phyloP scores from a whole-genome alignment of 1,284 basidiomycete species.

The Chiua sp. region DNA sequence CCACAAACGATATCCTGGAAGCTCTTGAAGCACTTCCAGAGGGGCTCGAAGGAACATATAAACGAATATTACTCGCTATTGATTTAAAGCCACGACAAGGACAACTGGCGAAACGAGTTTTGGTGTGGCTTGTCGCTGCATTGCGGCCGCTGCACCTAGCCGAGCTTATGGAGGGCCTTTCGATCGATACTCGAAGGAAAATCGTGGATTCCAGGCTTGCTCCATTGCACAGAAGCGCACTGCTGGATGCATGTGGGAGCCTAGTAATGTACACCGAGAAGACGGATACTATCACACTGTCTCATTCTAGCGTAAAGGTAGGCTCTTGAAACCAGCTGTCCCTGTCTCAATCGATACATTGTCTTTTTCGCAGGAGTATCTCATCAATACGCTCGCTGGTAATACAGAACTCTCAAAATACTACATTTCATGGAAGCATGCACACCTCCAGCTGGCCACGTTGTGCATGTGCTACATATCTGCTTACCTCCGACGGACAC shows the following conservation, averaged over 20 bases:
- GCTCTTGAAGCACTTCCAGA: slow-evolving; percentile 2
- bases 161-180: slow-evolving; percentile 14
- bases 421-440: not conserved
- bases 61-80: slow-evolving; percentile 5
- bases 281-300: slow-evolving; percentile 6
- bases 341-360: not conserved
- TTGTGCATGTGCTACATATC: slow-evolving; percentile 9
- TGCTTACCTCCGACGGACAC: not conserved
- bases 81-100: not conserved
- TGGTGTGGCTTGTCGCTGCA: slow-evolving; percentile 14
- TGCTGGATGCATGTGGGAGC: slow-evolving; percentile 15
- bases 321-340: not conserved
- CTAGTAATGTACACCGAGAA: slow-evolving; percentile 4
- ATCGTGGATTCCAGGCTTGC: not conserved
- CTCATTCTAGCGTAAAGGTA: slow-evolving; percentile 9
- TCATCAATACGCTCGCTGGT: not conserved
- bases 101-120: not conserved
- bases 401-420: not conserved
- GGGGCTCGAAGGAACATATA: slow-evolving; percentile 9
- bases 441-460: not conserved
- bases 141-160: slow-evolving; percentile 8
- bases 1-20: not conserved
- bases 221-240: slow-evolving; percentile 4
- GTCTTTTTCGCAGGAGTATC: not conserved
- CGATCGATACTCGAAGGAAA: not conserved